Conservation (phyloP, 768 basidiomycete species). For the Boletus tylopilopsis region DNA sequence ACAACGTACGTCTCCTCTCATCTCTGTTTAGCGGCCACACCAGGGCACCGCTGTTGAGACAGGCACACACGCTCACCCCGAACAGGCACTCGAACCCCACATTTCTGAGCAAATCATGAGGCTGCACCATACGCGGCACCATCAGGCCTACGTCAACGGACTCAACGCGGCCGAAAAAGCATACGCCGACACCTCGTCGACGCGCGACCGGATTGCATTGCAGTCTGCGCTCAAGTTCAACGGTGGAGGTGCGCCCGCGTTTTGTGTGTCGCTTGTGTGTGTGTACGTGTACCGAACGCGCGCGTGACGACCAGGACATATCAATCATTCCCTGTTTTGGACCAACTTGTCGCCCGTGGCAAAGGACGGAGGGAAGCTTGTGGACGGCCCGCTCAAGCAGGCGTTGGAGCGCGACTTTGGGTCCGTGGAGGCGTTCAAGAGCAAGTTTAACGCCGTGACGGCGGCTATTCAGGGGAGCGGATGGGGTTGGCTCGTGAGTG, state of each 20-base stretch:
- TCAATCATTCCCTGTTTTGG: conserved; percentile 98
- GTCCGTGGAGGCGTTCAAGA: conserved; percentile 82
- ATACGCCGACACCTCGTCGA: conserved; percentile 61
- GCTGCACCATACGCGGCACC: conserved; percentile 89
- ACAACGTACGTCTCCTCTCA: conserved; percentile 54
- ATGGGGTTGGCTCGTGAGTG: conserved; percentile 92
- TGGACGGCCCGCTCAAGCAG: conserved; percentile 64
- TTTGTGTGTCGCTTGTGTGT: not conserved
- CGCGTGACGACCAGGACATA: conserved; percentile 69
- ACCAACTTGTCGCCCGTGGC: conserved; percentile 83
- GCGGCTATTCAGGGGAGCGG: conserved; percentile 95
- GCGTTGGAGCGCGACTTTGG: conserved; percentile 83
- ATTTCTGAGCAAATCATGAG: conserved; percentile 93
- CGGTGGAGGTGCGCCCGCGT: conserved; percentile 66
- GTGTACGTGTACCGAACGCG: no score
- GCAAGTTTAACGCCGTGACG: conserved; percentile 79
- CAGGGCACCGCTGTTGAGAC: not conserved
- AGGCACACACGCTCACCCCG: not conserved
- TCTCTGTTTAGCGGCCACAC: no score
- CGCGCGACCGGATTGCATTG: conserved; percentile 75
- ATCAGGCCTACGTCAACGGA: conserved; percentile 91
- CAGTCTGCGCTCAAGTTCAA: conserved; percentile 96
- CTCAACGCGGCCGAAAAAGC: conserved; percentile 89
- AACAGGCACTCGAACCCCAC: conserved; percentile 86
- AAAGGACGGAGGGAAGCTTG: conserved; percentile 60